A percentile compares a stretch with the other conserved stretches of the same genome.
Conservation (phyloP, 1,284 basidiomycete genomes). For the Ustilago hordei region DNA sequence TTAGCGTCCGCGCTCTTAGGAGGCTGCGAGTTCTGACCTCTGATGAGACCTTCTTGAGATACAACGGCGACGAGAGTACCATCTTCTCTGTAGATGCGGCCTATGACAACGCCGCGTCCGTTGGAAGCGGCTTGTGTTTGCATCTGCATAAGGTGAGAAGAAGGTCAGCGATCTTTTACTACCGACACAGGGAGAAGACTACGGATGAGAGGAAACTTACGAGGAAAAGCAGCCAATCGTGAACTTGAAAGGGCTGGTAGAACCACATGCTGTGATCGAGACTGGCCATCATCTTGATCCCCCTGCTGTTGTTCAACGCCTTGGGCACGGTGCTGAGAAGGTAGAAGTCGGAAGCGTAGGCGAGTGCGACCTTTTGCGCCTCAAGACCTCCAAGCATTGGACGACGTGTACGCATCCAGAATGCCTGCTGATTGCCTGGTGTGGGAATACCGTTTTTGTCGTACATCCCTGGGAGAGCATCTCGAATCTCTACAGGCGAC, state of each 20-base stretch:
- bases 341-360: constrained; percentile 63
- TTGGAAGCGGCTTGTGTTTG: constrained; percentile 65
- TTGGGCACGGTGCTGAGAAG: constrained; percentile 62
- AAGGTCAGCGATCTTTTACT: constrained; percentile 3
- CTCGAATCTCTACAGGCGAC: constrained; percentile 64
- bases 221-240: constrained; percentile 65
- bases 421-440: constrained; percentile 63
- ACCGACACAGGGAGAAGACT: background rate
- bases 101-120: constrained; percentile 63
- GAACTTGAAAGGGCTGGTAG: constrained; percentile 62
- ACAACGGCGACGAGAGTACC: constrained; percentile 64
- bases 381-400: constrained; percentile 51
- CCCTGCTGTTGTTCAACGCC: constrained; percentile 49
- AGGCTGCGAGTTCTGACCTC: constrained; percentile 22
- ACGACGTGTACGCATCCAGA: constrained; percentile 63
- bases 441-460: constrained; percentile 56
- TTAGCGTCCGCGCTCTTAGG: constrained; percentile 6
- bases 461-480: constrained; percentile 65
- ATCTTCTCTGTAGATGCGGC: constrained; percentile 61
- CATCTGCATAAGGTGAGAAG: constrained; percentile 35
- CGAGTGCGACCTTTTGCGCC: constrained; percentile 64
- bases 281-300: constrained; percentile 66
- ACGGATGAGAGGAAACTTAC: constrained; percentile 25
- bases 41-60: constrained; percentile 56
- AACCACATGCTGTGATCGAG: constrained; percentile 69